Evolutionary conservation across 352 stramenopile genomes (phyloP), one percentile per base, ranked within the genome.

Genomic region (Phytophthora cryptogea): DNA sequence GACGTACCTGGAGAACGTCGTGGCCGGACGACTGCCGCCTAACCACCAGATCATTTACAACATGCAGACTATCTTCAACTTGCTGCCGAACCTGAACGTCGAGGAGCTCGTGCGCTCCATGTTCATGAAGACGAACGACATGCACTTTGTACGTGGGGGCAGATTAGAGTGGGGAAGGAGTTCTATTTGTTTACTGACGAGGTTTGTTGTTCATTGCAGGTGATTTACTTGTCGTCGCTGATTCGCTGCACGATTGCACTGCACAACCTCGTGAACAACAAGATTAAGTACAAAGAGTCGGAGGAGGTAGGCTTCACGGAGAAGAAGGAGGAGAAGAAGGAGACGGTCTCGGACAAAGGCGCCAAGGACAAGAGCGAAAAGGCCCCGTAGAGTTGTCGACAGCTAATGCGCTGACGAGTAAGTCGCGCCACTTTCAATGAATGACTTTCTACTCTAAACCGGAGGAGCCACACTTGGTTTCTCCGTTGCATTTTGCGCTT

Each of bases 71-170:
- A 99, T 99, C 69, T 97, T 99, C 71, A 99, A 99, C 74, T 72
- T 99, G 37, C 76, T 99, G 58, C 97, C 97, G 23, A 99, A 99
- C 78, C 75, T 99, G 26, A 99, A 99, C 78, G 88, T 98, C 27
- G 92, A 98, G 58, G 92, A 97, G 69, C 89, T 99, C 53, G 94
- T 99, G 56, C 86, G 92, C 54, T 93, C 89, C 47, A 97, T 99
- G 88, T 92, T 99, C 63, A 93, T 99, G 63, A 99, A 99, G 86
- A 99, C 97, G 27, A 99, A 99, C 83, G 97, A 99, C 83, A 99
- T 99, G 93, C 94, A 99, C 78, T 96, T 99, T 56, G 92, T 97
- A 89, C 66, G 72, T 94, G 4, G 6, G 7, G 13, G 42, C 36
- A 37, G 16, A 7, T 42, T 54, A 5, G 43, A 31, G 11, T 52